Conservation (phyloP, 805 yeast genomes). For the Kuraishia piskuri region DNA sequence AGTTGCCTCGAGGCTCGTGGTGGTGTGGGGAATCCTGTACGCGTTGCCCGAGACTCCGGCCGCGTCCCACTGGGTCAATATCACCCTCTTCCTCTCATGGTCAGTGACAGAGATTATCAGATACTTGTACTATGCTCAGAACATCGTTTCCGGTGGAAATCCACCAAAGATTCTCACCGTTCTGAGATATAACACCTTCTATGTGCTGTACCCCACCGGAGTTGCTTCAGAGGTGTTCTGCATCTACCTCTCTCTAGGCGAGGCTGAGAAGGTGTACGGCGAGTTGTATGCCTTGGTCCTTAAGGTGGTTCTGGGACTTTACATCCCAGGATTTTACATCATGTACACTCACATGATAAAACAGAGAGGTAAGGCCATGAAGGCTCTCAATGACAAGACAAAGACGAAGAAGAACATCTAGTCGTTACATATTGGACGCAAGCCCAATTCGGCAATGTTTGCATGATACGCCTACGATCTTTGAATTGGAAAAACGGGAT, state of each 20-base stretch:
- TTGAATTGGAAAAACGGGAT: too few species aligned
- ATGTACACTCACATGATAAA: constrained; percentile 81
- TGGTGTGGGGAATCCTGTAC: constrained; percentile 77
- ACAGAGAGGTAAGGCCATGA: constrained; percentile 76
- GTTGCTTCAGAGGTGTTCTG: constrained; percentile 77
- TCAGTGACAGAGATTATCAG: constrained; percentile 88
- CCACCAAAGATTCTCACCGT: constrained; percentile 55
- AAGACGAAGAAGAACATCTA: not conserved
- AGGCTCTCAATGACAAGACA: constrained; percentile 19
- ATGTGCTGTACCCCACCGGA: constrained; percentile 82
- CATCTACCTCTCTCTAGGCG: constrained; percentile 61
- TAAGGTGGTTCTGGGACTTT: constrained; percentile 49
- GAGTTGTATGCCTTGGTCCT: constrained; percentile 45
- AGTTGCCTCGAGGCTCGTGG: constrained; percentile 73
- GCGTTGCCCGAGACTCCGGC: constrained; percentile 70
- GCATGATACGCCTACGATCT: too few species aligned
- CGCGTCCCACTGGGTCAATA: constrained; percentile 46
- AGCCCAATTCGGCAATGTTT: too few species aligned
- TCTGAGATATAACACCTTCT: constrained; percentile 78
- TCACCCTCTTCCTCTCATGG: constrained; percentile 77
- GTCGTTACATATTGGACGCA: not conserved
- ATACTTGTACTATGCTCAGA: constrained; percentile 79
- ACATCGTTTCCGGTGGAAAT: constrained; percentile 36
- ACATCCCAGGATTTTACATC: constrained; percentile 82
- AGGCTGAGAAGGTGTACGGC: constrained; percentile 50